Evolutionary conservation across 768 basidiomycete genomes (phyloP), one percentile per base, ranked within the genome.

Genomic region (Leccinum barrowsii): DNA sequence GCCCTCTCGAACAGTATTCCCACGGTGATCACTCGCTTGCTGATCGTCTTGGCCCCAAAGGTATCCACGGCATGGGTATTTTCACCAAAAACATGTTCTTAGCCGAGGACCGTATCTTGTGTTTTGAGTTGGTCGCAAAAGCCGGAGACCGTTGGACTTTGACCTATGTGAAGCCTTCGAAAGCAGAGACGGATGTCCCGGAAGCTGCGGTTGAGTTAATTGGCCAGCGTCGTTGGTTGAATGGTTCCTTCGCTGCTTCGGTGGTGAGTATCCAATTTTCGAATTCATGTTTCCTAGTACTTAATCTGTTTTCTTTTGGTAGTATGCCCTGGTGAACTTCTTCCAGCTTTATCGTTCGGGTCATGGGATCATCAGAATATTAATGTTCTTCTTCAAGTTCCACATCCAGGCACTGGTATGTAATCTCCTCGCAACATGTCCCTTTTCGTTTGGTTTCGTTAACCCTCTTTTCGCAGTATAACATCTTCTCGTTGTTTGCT

Each of bases 121-220:
- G 95, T 75, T 98, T 98, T 75, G 95, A 98, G 72, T 80, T 98
- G 54, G 94, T 95, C 21, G 94, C 95, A 11, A 98, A 98, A 74
- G 85, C 83, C 1, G 82, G 82, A 44, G 91, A 92, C 62, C 78
- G 82, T 59, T 98, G 96, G 96, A 91, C 89, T 2, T 76, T 98
- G 67, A 85, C 84, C 13, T 90, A 90, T 64, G 95, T 98, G 69
- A 97, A 98, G 74, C 92, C 94, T 11, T 90, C 89, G 67, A 98
- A 95, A 70, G 94, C 94, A 12, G 94, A 95, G 76, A 96, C 94
- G 0, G 94, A 95, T 77, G 94, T 96, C n/a, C 92, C 92, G 4
- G 95, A 98, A 74, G 77, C 80, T n/a, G 94, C 93, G 7, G 82
- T 86, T 8, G 95, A 98, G 82, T 86, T 8, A 95, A 98, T 98